Percentiles rank a stretch among this genome's conserved stretches.
phyloP scores from a whole-genome alignment of 208 protist genomes.

The Angomonas deanei region DNA sequence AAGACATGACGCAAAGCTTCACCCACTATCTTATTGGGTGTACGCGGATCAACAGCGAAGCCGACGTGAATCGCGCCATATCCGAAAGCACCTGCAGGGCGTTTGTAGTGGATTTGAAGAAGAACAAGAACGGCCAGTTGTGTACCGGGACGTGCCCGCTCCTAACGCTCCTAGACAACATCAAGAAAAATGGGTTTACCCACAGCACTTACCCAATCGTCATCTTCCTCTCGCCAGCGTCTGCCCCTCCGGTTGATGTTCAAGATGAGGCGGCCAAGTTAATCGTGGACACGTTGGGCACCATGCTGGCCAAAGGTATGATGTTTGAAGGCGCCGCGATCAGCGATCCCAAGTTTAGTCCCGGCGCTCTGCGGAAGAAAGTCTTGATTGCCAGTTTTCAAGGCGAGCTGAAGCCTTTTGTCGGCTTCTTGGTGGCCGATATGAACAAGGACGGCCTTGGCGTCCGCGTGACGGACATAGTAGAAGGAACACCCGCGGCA shows the following conservation, averaged over 20 bases:
- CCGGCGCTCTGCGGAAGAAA: constrained; percentile 72
- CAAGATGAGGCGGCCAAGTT: constrained; percentile 60
- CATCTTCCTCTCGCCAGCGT: constrained; percentile 55
- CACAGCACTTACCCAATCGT: constrained; percentile 79
- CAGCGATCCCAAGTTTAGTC: constrained; percentile 87
- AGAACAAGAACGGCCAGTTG: constrained; percentile 36
- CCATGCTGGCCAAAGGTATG: constrained; percentile 67
- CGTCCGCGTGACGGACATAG: constrained; percentile 81
- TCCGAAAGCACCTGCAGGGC: constrained; percentile 21
- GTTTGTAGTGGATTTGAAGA: constrained; percentile 53
- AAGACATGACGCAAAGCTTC: constrained; percentile 88
- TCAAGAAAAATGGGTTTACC: constrained; percentile 70
- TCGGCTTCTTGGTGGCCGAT: constrained; percentile 82
- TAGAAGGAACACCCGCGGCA: constrained; percentile 70
- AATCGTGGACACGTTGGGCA: constrained; percentile 43
- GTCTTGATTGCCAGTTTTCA: constrained; percentile 78
- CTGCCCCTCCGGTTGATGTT: constrained; percentile 28
- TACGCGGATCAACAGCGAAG: constrained; percentile 53
- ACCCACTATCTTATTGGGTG: constrained; percentile 72
- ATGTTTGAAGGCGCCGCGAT: constrained; percentile 87
- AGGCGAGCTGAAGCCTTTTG: constrained; percentile 69
- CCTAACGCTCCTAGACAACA: constrained; percentile 42
- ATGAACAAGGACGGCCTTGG: constrained; percentile 87
- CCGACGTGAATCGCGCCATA: constrained; percentile 53
- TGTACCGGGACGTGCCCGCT: constrained; percentile 58